A percentile compares a stretch with the other conserved stretches of the same genome.
These are phyloP conservation scores for Lachnellula cervina DNA, from an alignment of 2,329 filamentous ascomycete genomes.

Conservation along the genomic window DNA sequence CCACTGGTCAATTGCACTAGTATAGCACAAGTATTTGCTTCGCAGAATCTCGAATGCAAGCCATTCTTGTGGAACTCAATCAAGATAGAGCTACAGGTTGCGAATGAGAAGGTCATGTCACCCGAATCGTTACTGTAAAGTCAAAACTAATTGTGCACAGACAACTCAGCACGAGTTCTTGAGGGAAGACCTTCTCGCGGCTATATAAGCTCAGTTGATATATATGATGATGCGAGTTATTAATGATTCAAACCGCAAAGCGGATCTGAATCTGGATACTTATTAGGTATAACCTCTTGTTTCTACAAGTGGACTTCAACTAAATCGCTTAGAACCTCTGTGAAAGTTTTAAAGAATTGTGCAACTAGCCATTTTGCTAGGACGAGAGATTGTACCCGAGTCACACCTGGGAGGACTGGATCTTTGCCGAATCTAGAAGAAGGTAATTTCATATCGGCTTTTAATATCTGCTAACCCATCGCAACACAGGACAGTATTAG, in stretches of 20 bases:
- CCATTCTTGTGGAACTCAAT: constrained; percentile 19
- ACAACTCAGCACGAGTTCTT: not conserved
- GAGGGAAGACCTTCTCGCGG: not conserved
- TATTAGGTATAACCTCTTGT: not conserved
- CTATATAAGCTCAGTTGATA: constrained; percentile 4
- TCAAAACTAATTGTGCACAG: not conserved
- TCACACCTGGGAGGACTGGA: constrained; percentile 12
- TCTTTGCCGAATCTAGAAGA: constrained; percentile 9
- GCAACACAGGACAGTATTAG: not conserved
- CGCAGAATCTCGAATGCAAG: constrained; percentile 13
- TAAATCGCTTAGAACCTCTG: constrained; percentile 3
- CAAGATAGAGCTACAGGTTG: constrained; percentile 7
- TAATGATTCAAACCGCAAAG: not conserved
- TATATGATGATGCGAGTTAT: constrained; percentile 9
- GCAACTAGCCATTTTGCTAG: not conserved
- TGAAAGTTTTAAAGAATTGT: not conserved
- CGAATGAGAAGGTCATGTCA: constrained; percentile 3
- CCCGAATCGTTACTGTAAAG: not conserved
- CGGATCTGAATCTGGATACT: not conserved
- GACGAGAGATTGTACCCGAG: not conserved
- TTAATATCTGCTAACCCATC: not conserved
- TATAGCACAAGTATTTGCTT: constrained; percentile 24
- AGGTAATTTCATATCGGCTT: constrained; percentile 1
- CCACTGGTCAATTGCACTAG: constrained; percentile 22
- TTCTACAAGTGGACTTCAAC: not conserved